Base-by-base conservation (phyloP, 2,329 filamentous ascomycete species). In the Penicillium sp. region DNA sequence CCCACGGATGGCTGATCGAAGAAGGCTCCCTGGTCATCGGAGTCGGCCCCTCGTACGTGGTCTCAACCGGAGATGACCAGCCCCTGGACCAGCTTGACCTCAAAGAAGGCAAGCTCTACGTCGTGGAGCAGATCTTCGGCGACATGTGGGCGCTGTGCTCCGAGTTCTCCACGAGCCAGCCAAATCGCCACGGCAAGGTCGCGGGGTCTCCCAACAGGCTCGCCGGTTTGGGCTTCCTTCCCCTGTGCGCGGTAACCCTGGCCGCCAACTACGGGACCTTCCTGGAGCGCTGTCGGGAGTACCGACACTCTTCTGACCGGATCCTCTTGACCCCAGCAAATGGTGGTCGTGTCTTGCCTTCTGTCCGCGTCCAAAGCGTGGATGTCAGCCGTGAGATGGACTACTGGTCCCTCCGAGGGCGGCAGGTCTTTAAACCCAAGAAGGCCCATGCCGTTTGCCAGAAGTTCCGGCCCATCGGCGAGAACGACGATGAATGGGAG, bases 121-220 rank as follows among this genome's bases (percentile, higher is more conserved):
- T 67, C 26, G 52, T 68, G 34, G 63, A 61, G 38, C 57, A 52
- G 3, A 47, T 68, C 40, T 67, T 65, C 50, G 58, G 62, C 9
- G 65, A 68, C 41, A 43, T 67, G 28, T 68, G 66, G 66, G 64
- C 65, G 39, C 58, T 65, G 4, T 68, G 65, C 48, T 50, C 55
- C 13, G 63, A 60, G 25, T 43, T 62, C 9, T 61, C 60, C 12
- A 54, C 61, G 6, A 37, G 50, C 18, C 43, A 13, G 8, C 34
- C 43, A 1, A 18, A 18, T 25, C 34, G 27, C 5, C 5, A 32
- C 2, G 26, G 35, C n/a, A 11, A 4, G 13, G 29, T 29, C 9
- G 34, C 46, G 5, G 44, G 37, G 1, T 39, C 37, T 1, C 39
- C 46, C 6, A 45, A 43, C 11, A 38, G 46, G 11, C 49, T 43